Evolutionary conservation across 257 asterid genomes (phyloP), one percentile per base, ranked within the genome.

Genomic region (Prunella vulgaris): DNA sequence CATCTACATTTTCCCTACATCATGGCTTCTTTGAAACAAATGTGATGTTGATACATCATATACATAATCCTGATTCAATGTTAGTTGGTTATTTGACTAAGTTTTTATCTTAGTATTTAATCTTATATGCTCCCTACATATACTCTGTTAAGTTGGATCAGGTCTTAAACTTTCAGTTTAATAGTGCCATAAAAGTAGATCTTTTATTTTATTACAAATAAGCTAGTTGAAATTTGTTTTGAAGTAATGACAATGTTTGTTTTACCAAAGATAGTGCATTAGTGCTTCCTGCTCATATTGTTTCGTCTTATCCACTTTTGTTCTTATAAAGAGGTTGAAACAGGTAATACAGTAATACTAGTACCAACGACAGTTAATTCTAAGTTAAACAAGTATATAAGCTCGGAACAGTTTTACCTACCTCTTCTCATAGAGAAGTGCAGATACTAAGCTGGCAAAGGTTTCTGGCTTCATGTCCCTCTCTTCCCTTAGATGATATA

Each of bases 381-480:
- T 48, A 20, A 20, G 22, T 28, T 15, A 69, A 70, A 10, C 27
- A 52, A 30, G 13, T 37, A 64, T 44, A 70, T 10, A 65, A 42
- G 10, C 48, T 42, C 14, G 51, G 68, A 48, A n/a, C 4, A 21
- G 59, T 42, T 57, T 48, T 7, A 80, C 87, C 3, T 42, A 89
- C 98, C 98, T 93, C 72, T 90, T 90, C 86, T 93, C 97, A 48
- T 90, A 93, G 52, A 86, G 90, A 74, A 90, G 60, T 12, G 97
- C 97, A 62, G 98, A 93, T 21, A 93, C 97, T 58, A 93, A 96
- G 85, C 95, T 93, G 15, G 98, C 89, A 85, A 93, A 93, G 62
- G 97, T 93, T 74, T 93, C 98, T 35, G 98, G 97, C 86, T 88
- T 93, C 97, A 93, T 90, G 68, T 93, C 81, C 83, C 98, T 90